Evolutionary conservation across 108 stramenopile genomes (phyloP), one percentile per base, ranked within the genome.

Genomic region (Epithemia pelagica): DNA sequence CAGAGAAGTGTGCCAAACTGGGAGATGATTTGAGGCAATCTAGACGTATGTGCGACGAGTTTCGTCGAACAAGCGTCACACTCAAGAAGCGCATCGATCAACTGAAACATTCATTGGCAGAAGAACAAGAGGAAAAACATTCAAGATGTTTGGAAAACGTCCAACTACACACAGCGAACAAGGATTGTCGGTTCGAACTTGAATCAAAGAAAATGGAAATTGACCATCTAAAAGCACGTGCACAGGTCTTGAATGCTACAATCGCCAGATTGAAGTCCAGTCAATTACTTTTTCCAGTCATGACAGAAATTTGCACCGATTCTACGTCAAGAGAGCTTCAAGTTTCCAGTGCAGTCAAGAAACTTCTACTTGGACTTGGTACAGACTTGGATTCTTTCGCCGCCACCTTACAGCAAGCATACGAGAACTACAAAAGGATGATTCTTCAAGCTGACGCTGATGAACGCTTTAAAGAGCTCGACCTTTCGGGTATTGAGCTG

Each of bases 241-340:
- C 52, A 21, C 52, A 70, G 31, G 51, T 70, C 10, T 23, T 62
- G n/a, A 59, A 29, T 37, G 61, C 69, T 18, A 70, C 69, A 0
- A 58, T 70, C 27, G 28, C 61, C 53, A 32, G 69, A 24, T 31
- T 70, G 52, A 70, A 63, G 29, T 62, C 69, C 3, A 62, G 63
- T 37, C 32, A 37, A 20, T 23, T 63, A 27, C 29, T 66, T 29
- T 30, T 62, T 19, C 32, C 10, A 18, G n/a, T n/a, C n/a, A n/a
- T n/a, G n/a, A n/a, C n/a, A n/a, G n/a, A 23, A 59, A n/a, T 10
- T 23, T 15, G 58, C n/a, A n/a, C 10, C n/a, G n/a, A n/a, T n/a
- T n/a, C n/a, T n/a, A n/a, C n/a, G n/a, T n/a, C n/a, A n/a, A n/a
- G n/a, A n/a, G n/a, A n/a, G n/a, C n/a, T n/a, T n/a, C n/a, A n/a